These are phyloP conservation scores for Trichoderma aggressivum DNA, from an alignment of 2,329 filamentous ascomycete genomes.

Conservation along the genomic window DNA sequence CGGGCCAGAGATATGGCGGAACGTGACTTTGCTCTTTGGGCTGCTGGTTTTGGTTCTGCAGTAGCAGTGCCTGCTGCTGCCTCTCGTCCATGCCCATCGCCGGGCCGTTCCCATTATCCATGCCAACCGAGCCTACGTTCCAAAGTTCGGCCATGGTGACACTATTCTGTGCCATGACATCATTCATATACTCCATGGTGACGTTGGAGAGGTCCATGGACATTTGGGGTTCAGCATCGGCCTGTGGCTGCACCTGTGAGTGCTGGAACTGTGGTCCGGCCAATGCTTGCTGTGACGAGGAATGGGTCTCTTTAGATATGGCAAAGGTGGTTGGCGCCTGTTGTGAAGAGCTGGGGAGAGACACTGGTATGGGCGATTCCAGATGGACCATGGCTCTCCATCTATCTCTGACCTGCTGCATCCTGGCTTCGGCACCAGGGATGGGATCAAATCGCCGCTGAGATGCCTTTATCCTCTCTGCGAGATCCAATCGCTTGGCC, in stretches of 20 bases:
- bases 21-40: conserved; percentile 34
- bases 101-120: conserved; percentile 1
- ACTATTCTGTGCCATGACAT: conserved; percentile 37
- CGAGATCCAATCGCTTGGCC: conserved; percentile 47
- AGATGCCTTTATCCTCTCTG: conserved; percentile 44
- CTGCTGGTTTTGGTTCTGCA: conserved; percentile 27
- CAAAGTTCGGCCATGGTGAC: conserved; percentile 37
- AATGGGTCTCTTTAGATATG: neutral
- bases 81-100: neutral
- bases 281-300: neutral
- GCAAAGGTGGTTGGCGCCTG: neutral
- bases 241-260: neutral
- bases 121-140: conserved; percentile 21
- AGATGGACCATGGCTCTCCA: conserved; percentile 50
- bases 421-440: conserved; percentile 44
- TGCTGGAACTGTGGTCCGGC: neutral
- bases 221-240: conserved; percentile 16
- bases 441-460: conserved; percentile 48
- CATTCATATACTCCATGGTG: conserved; percentile 36
- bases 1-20: conserved; percentile 43
- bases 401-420: conserved; percentile 45
- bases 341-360: conserved; percentile 11
- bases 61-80: conserved; percentile 14
- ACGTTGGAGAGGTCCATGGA: conserved; percentile 29
- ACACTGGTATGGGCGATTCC: conserved; percentile 25